Conservation (phyloP, 768 basidiomycete species). For the Asterophora lycoperdoides region DNA sequence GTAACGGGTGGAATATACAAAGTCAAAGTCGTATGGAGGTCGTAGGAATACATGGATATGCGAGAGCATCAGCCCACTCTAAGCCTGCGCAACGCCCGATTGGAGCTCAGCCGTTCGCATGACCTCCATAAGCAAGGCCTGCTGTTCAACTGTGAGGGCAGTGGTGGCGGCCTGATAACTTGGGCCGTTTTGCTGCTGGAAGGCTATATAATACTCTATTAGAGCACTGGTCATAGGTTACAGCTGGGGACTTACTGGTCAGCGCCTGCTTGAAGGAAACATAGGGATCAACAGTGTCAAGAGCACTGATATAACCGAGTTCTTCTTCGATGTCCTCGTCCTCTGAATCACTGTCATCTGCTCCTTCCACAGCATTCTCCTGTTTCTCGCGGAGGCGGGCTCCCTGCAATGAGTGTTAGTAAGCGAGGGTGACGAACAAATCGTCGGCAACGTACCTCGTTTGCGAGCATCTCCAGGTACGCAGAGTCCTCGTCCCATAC, state of each 20-base stretch:
- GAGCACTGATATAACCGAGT: slow-evolving; percentile 78
- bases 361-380: slow-evolving; percentile 51
- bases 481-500: slow-evolving; percentile 90
- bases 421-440: slow-evolving; percentile 1
- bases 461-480: slow-evolving; percentile 82
- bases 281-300: slow-evolving; percentile 79
- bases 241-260: slow-evolving; percentile 48
- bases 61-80: slow-evolving; percentile 1
- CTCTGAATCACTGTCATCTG: slow-evolving; percentile 44
- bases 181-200: slow-evolving; percentile 68
- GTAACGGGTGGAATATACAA: slow-evolving; percentile 12
- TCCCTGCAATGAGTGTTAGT: slow-evolving; percentile 40
- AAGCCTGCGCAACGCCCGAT: slow-evolving; percentile 9
- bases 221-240: neutral
- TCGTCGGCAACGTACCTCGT: slow-evolving; percentile 48
- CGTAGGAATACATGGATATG: slow-evolving; percentile 8
- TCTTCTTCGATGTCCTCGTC: slow-evolving; percentile 72
- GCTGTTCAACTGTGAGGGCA: slow-evolving; percentile 65
- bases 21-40: no score
- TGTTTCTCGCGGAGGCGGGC: slow-evolving; percentile 67
- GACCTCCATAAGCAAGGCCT: slow-evolving; percentile 80
- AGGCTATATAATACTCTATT: slow-evolving; percentile 37
- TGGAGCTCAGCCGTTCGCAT: slow-evolving; percentile 62
- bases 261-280: slow-evolving; percentile 73
- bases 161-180: slow-evolving; percentile 75